Evolutionary conservation across 1,139 yeast species (phyloP), one percentile per base, ranked within the genome.

Genomic region (Kodamaea fungicola): DNA sequence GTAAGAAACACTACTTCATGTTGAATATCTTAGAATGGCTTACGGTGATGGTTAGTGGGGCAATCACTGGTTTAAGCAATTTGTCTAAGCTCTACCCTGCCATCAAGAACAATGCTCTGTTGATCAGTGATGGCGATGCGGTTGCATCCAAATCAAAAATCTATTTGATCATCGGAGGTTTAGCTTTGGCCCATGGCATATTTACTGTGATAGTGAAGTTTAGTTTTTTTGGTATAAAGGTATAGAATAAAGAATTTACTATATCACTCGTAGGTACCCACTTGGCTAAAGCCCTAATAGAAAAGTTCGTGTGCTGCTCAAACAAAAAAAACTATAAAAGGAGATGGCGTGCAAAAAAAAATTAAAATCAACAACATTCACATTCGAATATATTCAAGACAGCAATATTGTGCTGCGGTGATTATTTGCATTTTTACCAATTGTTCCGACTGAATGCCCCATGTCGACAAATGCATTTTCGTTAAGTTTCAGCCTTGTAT

Each of bases 401-500:
- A n/a, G 24, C 10, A 30, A 37, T 55, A n/a, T 12, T 23, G 38
- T 30, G 19, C 29, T 40, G 81, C 84, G 44, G 70, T 77, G 87
- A 80, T 80, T 80, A 80, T 75, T 78, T 78, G 83, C 82, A 57
- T 64, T 67, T 16, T 58, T 63, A 77, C 86, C 86, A 80, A 80
- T 80, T 80, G 87, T 80, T 80, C 86, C 87, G 72, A 80, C 87
- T 77, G 87, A 80, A 79, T 76, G 55, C 51, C 60, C 72, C 70
- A 70, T 78, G 86, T 79, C 74, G 86, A 80, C 86, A 80, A 77
- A 64, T 59, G 82, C 83, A 75, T 65, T 61, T 57, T 80, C 85
- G 85, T 80, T 80, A 80, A 80, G 87, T 80, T 80, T 80, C 86
- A 80, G 86, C 86, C 86, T 80, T 80, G 86, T 80, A 80, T 80